A percentile compares a stretch with the other conserved stretches of the same genome.
Conservation (phyloP, 805 yeast species). For the Saccharomycopsis microspora region DNA sequence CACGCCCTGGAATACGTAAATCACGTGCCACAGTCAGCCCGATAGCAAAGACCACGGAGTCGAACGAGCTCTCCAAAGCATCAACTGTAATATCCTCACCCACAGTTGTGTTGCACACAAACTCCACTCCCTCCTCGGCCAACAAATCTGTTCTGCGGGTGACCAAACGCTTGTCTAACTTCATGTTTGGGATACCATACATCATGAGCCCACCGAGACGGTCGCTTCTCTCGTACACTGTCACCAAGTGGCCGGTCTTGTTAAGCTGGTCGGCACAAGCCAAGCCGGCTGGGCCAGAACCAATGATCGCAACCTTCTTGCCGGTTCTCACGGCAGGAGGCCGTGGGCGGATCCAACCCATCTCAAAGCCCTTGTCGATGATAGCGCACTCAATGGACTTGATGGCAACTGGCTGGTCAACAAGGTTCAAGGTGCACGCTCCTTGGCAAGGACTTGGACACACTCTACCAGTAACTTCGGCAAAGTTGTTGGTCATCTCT, state of each 20-base stretch:
- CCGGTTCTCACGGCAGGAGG: conserved; percentile 80
- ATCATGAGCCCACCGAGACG: conserved; percentile 94
- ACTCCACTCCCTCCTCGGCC: conserved; percentile 81
- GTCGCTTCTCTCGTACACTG: conserved; percentile 88
- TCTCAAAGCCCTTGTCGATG: conserved; percentile 90
- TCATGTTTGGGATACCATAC: conserved; percentile 99
- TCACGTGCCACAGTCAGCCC: conserved; percentile 97
- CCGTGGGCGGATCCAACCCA: conserved; percentile 88
- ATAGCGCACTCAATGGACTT: conserved; percentile 93
- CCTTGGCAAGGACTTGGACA: conserved; percentile 99
- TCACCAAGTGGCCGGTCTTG: conserved; percentile 88
- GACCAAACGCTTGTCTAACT: conserved; percentile 84
- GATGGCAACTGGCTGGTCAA: conserved; percentile 83
- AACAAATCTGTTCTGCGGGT: conserved; percentile 87
- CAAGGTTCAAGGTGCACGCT: conserved; percentile 88
- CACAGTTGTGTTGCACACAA: conserved; percentile 64
- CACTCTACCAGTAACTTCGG: conserved; percentile 95
- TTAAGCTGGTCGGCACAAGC: conserved; percentile 96
- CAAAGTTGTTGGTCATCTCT: conserved; percentile 95
- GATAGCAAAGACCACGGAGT: conserved; percentile 84
- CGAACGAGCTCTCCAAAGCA: conserved; percentile 50
- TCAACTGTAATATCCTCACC: conserved; percentile 75
- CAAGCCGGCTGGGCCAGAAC: conserved; percentile 96
- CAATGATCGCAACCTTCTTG: conserved; percentile 73
- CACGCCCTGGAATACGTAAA: conserved; percentile 88